These are phyloP conservation scores for Ustilago cynodontis DNA, from an alignment of 1,284 basidiomycete species.

Conservation along the genomic window DNA sequence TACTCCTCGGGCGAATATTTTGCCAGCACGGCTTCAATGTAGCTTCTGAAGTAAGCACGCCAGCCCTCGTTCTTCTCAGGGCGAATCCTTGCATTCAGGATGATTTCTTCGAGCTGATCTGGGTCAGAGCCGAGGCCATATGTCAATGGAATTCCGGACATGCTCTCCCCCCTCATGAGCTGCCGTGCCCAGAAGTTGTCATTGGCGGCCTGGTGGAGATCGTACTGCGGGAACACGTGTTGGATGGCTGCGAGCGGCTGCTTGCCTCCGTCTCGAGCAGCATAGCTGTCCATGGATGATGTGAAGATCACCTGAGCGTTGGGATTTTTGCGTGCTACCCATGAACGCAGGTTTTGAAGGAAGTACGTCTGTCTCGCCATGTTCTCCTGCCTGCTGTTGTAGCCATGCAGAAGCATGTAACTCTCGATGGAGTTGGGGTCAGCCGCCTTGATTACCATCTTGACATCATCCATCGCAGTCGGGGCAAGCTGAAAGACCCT, in stretches of 20 bases:
- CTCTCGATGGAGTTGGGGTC: constrained; percentile 16
- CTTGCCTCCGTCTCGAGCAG: constrained; percentile 27
- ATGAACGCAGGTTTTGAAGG: constrained; percentile 10
- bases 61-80: background rate
- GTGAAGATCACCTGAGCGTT: constrained; percentile 27
- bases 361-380: constrained; percentile 15
- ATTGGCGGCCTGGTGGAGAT: constrained; percentile 28
- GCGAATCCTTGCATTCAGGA: constrained; percentile 8
- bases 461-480: constrained; percentile 1
- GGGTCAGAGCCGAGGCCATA: too few relatives aligned
- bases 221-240: constrained; percentile 17
- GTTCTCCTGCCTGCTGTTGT: constrained; percentile 30
- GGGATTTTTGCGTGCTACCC: constrained; percentile 6
- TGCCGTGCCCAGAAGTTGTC: constrained; percentile 38
- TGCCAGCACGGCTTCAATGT: background rate
- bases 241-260: constrained; percentile 13
- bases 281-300: constrained; percentile 27
- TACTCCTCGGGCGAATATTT: background rate
- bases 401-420: constrained; percentile 44
- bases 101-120: constrained; percentile 6
- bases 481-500: constrained; percentile 42
- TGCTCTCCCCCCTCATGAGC: background rate
- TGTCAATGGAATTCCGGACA: too few relatives aligned
- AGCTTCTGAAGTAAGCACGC: background rate
- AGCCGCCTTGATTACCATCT: constrained; percentile 17